Evolutionary conservation across 2,329 filamentous ascomycete genomes (phyloP).

Genomic region (Ciborinia camelliae): DNA sequence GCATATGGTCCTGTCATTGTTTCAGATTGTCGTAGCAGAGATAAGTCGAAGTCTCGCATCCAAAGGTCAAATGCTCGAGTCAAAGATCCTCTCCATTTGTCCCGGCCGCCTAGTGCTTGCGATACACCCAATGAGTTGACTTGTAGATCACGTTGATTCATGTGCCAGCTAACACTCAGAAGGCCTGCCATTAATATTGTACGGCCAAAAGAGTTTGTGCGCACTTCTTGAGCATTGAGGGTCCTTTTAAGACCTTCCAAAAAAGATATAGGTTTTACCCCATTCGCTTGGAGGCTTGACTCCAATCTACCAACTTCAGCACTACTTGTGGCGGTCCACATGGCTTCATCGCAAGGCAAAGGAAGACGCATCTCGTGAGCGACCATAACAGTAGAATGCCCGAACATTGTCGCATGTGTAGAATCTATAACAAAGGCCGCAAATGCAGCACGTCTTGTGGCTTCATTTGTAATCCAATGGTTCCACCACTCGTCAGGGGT

Average conservation of each 20-base stretch:
- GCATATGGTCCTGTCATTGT: conserved; percentile 52
- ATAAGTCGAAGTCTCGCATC: conserved; percentile 87
- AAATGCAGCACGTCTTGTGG: conserved; percentile 84
- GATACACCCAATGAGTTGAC: conserved; percentile 80
- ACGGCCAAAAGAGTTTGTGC: conserved; percentile 89
- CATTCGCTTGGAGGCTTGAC: conserved; percentile 72
- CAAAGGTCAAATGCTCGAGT: conserved; percentile 89
- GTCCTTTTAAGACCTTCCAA: conserved; percentile 88
- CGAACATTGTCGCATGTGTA: conserved; percentile 96
- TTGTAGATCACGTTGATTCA: conserved; percentile 94
- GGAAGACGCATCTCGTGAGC: conserved; percentile 91
- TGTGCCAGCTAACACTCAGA: conserved; percentile 92
- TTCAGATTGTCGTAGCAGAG: conserved; percentile 58
- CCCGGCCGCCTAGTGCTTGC: conserved; percentile 76
- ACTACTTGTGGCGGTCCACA: conserved; percentile 89
- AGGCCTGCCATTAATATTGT: conserved; percentile 93
- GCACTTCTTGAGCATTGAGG: conserved; percentile 77
- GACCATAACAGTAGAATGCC: conserved; percentile 94
- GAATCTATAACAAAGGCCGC: conserved; percentile 94
- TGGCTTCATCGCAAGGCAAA: conserved; percentile 83
- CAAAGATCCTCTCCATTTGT: conserved; percentile 85
- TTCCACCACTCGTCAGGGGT: conserved; percentile 91
- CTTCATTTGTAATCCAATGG: conserved; percentile 91
- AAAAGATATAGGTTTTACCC: conserved; percentile 81
- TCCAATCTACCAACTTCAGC: conserved; percentile 84